Evolutionary conservation across 352 stramenopile genomes (phyloP).

Genomic region (Halophytophthora polymorphica): DNA sequence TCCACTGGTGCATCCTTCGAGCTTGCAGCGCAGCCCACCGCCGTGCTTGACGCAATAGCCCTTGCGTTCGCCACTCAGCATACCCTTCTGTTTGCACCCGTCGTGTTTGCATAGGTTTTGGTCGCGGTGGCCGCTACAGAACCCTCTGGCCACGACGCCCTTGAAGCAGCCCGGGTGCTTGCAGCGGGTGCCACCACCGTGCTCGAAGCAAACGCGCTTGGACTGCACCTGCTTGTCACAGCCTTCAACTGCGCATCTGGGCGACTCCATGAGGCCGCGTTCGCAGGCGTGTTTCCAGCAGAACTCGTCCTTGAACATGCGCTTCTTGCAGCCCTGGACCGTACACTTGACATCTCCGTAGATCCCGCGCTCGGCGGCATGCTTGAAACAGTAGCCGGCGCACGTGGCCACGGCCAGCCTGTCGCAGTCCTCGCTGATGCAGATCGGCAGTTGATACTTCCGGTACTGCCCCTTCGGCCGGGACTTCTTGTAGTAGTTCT

Average conservation of each 20-base stretch:
- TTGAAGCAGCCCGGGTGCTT: conserved; percentile 19
- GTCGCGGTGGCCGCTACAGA: conserved; percentile 20
- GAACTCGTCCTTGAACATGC: not conserved
- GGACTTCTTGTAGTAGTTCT: no score
- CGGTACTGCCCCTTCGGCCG: not conserved
- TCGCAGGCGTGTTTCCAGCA: not conserved
- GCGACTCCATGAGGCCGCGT: not conserved
- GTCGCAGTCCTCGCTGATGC: not conserved
- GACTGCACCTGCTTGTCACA: conserved; percentile 19
- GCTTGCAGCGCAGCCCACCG: conserved; percentile 18
- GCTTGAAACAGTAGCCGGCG: not conserved
- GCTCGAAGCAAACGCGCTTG: conserved; percentile 13
- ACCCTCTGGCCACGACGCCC: conserved; percentile 14
- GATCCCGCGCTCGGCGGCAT: not conserved
- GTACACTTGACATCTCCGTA: not conserved
- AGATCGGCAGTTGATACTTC: not conserved
- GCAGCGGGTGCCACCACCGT: conserved; percentile 22
- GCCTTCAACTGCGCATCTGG: conserved; percentile 7
- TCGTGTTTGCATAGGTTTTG: conserved; percentile 21
- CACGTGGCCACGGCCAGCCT: not conserved
- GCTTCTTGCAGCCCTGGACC: not conserved
- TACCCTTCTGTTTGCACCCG: conserved; percentile 19
- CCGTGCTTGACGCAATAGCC: conserved; percentile 28
- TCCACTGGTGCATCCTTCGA: conserved; percentile 19
- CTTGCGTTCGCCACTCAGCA: conserved; percentile 15